Conservation (phyloP, 306 rosid species). For the Trifolium fragiferum region DNA sequence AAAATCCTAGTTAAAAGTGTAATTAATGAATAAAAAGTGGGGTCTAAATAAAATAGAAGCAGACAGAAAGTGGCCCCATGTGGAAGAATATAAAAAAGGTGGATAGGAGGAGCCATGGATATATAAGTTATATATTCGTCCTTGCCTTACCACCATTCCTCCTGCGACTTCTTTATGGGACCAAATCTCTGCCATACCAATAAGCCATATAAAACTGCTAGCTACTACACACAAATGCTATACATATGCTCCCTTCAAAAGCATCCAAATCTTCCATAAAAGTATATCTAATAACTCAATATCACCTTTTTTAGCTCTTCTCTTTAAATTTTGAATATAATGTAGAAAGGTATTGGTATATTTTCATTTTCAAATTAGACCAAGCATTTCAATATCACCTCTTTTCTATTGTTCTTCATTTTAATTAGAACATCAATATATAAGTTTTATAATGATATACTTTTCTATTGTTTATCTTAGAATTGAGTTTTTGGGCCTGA, state of each 20-base stretch:
- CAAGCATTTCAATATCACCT: neutral
- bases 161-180: constrained; percentile 87
- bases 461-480: no score
- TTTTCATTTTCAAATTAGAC: constrained; percentile 25
- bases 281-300: constrained; percentile 56
- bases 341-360: constrained; percentile 43
- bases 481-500: no score
- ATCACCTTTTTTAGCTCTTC: constrained; percentile 51
- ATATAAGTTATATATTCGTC: constrained; percentile 57
- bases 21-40: neutral
- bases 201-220: constrained; percentile 28
- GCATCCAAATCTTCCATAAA: constrained; percentile 65
- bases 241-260: constrained; percentile 44
- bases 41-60: constrained; percentile 26
- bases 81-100: constrained; percentile 77
- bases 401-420: constrained; percentile 24
- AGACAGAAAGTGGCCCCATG: constrained; percentile 29
- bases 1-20: neutral
- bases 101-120: constrained; percentile 39
- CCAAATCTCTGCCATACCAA: constrained; percentile 67
- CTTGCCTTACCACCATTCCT: constrained; percentile 59
- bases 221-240: constrained; percentile 2
- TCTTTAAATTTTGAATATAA: constrained; percentile 46
- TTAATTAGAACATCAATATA: neutral
- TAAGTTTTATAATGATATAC: no score